These are phyloP conservation scores for Cucurbita maxima DNA, from an alignment of 306 rosid species.

Conservation along the genomic window DNA sequence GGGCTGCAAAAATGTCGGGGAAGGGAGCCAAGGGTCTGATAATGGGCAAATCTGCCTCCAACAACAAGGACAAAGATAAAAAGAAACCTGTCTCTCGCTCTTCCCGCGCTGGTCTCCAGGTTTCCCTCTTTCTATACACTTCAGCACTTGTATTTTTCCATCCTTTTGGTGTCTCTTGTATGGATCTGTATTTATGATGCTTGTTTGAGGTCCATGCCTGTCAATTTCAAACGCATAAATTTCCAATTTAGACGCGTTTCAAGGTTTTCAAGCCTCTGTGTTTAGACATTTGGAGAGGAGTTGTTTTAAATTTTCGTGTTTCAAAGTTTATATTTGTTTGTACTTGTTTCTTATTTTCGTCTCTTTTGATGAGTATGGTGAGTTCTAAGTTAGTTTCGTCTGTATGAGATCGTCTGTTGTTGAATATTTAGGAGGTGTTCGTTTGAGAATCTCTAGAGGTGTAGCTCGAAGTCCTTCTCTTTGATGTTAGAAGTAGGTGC, in stretches of 20 bases:
- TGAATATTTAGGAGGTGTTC: background rate
- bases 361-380: background rate
- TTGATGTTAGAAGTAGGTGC: slow-evolving; percentile 2
- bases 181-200: background rate
- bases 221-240: background rate
- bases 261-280: too few species aligned
- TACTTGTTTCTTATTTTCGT: background rate
- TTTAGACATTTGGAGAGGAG: background rate
- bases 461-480: background rate
- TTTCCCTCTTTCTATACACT: background rate
- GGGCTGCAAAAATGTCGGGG: slow-evolving; percentile 9
- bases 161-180: background rate
- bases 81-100: slow-evolving; percentile 14
- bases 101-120: slow-evolving; percentile 13
- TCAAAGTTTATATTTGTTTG: background rate
- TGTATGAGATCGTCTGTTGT: background rate
- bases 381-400: background rate
- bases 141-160: background rate
- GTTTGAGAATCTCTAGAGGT: background rate
- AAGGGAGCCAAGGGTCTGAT: slow-evolving; percentile 16
- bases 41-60: slow-evolving; percentile 12
- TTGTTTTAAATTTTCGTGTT: background rate
- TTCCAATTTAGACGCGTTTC: background rate
- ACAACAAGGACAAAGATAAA: slow-evolving; percentile 11
- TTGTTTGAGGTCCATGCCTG: background rate